Percentiles rank a stretch among this genome's conserved stretches.
These are phyloP conservation scores for Pterocarpus macrocarpus DNA, from an alignment of 306 rosid species.

Conservation along the genomic window DNA sequence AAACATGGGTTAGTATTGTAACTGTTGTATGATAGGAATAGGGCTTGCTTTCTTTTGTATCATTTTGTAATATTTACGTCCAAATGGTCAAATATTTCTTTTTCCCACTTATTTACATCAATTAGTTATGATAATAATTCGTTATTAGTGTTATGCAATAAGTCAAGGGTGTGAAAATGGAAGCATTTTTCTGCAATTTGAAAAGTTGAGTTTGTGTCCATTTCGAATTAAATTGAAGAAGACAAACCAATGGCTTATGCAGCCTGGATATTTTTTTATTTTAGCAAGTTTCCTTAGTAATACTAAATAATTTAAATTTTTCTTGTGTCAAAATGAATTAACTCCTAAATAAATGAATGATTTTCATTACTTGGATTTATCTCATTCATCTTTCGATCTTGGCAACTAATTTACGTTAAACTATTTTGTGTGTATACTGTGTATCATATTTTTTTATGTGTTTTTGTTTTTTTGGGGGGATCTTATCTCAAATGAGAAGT, in stretches of 20 bases:
- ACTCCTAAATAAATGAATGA: no score
- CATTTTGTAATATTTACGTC: not conserved
- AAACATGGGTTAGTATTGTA: conserved; percentile 4
- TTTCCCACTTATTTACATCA: not conserved
- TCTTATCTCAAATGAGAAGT: no score
- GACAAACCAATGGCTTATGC: not conserved
- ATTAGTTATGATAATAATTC: not conserved
- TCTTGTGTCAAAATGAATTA: no score
- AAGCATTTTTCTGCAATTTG: not conserved
- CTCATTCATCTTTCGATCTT: no score
- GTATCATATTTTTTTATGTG: no score
- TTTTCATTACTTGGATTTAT: no score
- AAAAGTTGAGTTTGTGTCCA: not conserved
- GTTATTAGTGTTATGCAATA: not conserved
- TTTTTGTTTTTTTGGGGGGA: no score
- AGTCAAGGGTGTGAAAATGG: not conserved
- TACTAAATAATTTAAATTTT: no score
- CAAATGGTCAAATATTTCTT: not conserved
- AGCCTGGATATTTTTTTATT: not conserved
- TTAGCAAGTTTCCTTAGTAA: no score
- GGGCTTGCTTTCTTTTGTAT: conserved; percentile 15
- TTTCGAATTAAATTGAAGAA: not conserved
- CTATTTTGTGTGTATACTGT: no score
- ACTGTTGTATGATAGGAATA: conserved; percentile 43
- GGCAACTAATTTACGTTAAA: no score